These are phyloP conservation scores for Thozetella sp. DNA, from an alignment of 495 filamentous ascomycete species.

Conservation along the genomic window DNA sequence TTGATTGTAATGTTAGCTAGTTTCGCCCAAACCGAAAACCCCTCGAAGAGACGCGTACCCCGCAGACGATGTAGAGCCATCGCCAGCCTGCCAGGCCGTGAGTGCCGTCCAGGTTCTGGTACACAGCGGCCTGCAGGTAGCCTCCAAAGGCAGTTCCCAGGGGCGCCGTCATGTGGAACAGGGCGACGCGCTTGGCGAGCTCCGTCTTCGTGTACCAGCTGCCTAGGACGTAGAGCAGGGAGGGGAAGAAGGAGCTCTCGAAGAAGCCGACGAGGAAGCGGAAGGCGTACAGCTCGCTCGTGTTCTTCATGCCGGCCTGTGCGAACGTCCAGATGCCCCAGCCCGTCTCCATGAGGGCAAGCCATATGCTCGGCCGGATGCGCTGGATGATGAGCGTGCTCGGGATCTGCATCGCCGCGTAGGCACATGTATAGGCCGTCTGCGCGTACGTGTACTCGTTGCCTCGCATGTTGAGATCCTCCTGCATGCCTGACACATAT, in stretches of 20 bases:
- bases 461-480: constrained; percentile 28
- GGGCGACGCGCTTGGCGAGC: constrained; percentile 56
- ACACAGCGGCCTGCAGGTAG: constrained; percentile 59
- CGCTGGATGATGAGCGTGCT: constrained; percentile 57
- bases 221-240: constrained; percentile 62
- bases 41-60: not conserved
- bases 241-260: constrained; percentile 58
- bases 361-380: constrained; percentile 54
- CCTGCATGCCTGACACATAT: constrained; percentile 32
- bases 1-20: not conserved
- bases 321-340: constrained; percentile 61
- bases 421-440: constrained; percentile 42
- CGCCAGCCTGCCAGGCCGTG: constrained; percentile 50
- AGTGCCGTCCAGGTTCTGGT: constrained; percentile 43
- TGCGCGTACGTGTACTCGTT: constrained; percentile 39
- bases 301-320: constrained; percentile 47
- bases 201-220: constrained; percentile 64
- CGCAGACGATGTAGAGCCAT: constrained; percentile 59
- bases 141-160: constrained; percentile 39
- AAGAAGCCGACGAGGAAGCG: constrained; percentile 63
- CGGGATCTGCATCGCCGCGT: constrained; percentile 55
- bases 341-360: constrained; percentile 54
- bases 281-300: constrained; percentile 56
- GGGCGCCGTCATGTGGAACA: constrained; percentile 46
- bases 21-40: not conserved